Conservation (phyloP, 1,139 yeast species). For the Kodamaea arcana region DNA sequence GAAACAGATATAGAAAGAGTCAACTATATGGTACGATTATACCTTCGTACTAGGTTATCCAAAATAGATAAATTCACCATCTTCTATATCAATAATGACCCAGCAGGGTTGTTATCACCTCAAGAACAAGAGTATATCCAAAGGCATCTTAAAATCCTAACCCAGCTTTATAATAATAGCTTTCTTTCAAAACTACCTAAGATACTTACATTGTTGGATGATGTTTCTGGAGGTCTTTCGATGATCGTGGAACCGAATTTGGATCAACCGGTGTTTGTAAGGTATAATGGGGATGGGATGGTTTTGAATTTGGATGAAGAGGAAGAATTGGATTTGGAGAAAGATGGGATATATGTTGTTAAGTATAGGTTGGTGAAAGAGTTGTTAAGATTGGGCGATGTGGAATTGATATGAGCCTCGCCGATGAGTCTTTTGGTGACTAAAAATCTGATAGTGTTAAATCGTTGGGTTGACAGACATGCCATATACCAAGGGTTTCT, state of each 20-base stretch:
- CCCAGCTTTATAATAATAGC: conserved; percentile 62
- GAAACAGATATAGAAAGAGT: conserved; percentile 91
- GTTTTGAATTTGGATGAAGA: conserved; percentile 30
- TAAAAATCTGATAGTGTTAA: too few relatives aligned
- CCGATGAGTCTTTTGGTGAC: too few relatives aligned
- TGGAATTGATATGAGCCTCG: conserved; percentile 43
- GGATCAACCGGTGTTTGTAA: conserved; percentile 70
- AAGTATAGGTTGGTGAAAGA: conserved; percentile 54
- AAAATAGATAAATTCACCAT: conserved; percentile 70
- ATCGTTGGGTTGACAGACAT: too few relatives aligned
- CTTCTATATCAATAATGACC: conserved; percentile 39
- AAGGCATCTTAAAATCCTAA: conserved; percentile 60
- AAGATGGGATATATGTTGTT: conserved; percentile 73
- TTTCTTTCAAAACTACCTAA: conserved; percentile 68
- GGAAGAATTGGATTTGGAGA: conserved; percentile 61
- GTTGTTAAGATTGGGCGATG: conserved; percentile 40
- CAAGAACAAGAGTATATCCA: conserved; percentile 57
- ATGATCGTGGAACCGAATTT: conserved; percentile 81
- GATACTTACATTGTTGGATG: conserved; percentile 68
- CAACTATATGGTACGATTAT: conserved; percentile 73
- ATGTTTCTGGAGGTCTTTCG: conserved; percentile 65
- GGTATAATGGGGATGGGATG: conserved; percentile 37
- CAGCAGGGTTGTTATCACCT: conserved; percentile 38
- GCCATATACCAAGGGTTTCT: too few relatives aligned
- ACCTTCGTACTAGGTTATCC: conserved; percentile 69